A percentile compares a stretch with the other conserved stretches of the same genome.
phyloP scores from a whole-genome alignment of 345 rosid species.

The Erysimum cheiranthoides region DNA sequence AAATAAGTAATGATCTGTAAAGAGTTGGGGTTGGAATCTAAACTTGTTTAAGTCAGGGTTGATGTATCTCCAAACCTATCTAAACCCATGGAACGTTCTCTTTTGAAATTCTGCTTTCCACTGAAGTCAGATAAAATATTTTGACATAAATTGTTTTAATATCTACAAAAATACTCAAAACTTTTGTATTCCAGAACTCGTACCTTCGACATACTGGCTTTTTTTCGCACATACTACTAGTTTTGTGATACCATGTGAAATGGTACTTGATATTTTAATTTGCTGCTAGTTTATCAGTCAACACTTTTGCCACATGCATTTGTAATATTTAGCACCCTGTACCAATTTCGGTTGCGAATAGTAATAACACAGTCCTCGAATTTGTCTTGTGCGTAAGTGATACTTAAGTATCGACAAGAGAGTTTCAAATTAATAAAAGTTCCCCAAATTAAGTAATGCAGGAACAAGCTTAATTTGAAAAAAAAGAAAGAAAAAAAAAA shows the following conservation, averaged over 20 bases:
- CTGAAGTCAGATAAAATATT: background rate
- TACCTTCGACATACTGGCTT: background rate
- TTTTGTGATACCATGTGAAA: background rate
- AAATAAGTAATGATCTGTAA: background rate
- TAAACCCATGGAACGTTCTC: background rate
- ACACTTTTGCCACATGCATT: background rate
- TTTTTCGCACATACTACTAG: too few species aligned
- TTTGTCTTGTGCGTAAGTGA: background rate
- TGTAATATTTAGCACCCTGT: background rate
- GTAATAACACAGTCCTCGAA: background rate
- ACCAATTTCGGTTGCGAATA: background rate
- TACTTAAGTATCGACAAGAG: background rate
- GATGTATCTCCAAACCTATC: background rate
- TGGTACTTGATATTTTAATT: background rate
- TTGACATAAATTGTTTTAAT: background rate
- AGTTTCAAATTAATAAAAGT: too few species aligned
- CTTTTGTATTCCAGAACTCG: too few species aligned
- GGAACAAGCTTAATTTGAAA: conserved; percentile 5
- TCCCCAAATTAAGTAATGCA: conserved; percentile 10
- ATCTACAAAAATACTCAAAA: background rate
- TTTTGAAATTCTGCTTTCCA: background rate
- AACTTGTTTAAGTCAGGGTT: background rate
- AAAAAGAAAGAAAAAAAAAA: too few species aligned
- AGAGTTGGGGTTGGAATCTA: background rate
- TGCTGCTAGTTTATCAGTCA: background rate